Evolutionary conservation across 2,329 filamentous ascomycete genomes (phyloP).

Genomic region (Alternaria arbusti): DNA sequence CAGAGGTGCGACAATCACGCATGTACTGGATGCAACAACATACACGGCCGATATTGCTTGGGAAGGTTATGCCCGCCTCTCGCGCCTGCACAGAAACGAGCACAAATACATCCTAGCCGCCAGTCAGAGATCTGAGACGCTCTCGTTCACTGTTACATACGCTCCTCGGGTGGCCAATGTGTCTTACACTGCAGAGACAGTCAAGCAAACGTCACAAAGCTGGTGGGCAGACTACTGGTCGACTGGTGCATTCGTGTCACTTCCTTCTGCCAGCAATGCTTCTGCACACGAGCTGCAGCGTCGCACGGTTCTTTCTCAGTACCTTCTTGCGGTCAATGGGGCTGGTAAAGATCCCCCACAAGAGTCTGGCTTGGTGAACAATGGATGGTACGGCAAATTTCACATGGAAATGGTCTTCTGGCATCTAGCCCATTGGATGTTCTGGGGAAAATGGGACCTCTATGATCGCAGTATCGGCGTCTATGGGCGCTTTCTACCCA

Average conservation of each 20-base stretch:
- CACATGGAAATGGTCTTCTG: conserved; percentile 64
- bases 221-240: conserved; percentile 61
- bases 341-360: conserved; percentile 59
- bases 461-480: conserved; percentile 56
- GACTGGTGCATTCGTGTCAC: conserved; percentile 60
- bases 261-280: conserved; percentile 48
- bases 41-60: conserved; percentile 54
- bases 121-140: conserved; percentile 30
- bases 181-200: conserved; percentile 31
- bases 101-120: conserved; percentile 54
- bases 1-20: conserved; percentile 50
- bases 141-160: conserved; percentile 36
- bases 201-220: conserved; percentile 41
- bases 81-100: conserved; percentile 42
- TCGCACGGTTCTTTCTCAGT: conserved; percentile 61
- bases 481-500: conserved; percentile 56
- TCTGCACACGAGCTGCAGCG: conserved; percentile 60
- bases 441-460: conserved; percentile 58
- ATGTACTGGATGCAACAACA: conserved; percentile 53
- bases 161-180: conserved; percentile 39
- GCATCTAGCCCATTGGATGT: conserved; percentile 60
- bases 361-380: conserved; percentile 58
- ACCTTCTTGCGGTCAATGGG: conserved; percentile 60
- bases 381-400: conserved; percentile 65
- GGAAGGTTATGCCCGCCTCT: conserved; percentile 42